Evolutionary conservation across 805 yeast species (phyloP), one percentile per base, ranked within the genome.

Genomic region (Candida anglica): DNA sequence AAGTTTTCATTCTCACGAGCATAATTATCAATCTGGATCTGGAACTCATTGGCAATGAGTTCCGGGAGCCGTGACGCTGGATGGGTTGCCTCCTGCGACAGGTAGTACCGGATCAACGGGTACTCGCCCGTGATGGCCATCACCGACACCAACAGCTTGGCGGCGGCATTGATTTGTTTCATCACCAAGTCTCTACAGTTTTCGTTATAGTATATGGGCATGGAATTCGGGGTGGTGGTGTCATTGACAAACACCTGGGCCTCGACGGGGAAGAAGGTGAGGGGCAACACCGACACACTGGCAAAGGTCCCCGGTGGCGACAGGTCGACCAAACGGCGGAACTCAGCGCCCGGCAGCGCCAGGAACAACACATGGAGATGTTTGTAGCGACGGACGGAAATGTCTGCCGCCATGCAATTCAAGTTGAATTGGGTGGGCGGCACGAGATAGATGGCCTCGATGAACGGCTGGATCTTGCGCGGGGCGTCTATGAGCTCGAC

Each of bases 71-170:
- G 57, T 3, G 79, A 63, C 0, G 88, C 81, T 17, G 71, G 69
- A 43, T 75, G 71, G 8, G 25, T 13, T 7, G 69, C 66, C 24
- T 75, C 62, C 13, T 71, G 63, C 7, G 76, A 66, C 6, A 76
- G 66, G 50, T 78, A 81, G 58, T 77, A 86, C 44, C 98, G 69
- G 15, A 93, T 76, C 28, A 83, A 73, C 2, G 98, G 98, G 46
- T 83, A 86, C 50, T 89, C 97, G 10, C 94, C 94, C 1, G 93
- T 78, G 7, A 83, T 52, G 6, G 84, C 75, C 66, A 95, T 85
- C 16, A 86, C 47, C 43, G 81, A 77, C 19, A 87, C 77, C 44
- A 93, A 64, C 15, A 86, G 56, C 25, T 73, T 63, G 1, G 91
- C 86, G 0, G 84, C 75, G 33, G 58, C 58, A 14, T 69, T 62